Conservation (phyloP, 2,329 filamentous ascomycete species). For the Xylaria sp. region DNA sequence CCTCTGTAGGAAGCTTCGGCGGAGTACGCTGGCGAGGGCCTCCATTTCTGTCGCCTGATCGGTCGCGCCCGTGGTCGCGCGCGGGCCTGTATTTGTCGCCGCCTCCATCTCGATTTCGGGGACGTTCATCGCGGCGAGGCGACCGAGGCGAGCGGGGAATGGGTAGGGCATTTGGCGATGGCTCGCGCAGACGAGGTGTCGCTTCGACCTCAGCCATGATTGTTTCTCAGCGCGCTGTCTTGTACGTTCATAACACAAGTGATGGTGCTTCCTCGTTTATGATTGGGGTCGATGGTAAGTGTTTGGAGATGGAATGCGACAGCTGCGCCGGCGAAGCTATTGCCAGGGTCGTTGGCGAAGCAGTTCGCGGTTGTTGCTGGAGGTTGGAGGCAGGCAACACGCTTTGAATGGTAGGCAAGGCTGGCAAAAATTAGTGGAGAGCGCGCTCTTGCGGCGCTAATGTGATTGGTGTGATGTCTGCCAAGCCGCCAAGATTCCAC, state of each 20-base stretch:
- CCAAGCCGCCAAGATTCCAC: constrained; percentile 1
- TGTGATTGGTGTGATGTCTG: constrained; percentile 8
- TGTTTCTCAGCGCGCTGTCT: constrained; percentile 15
- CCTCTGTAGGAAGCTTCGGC: constrained; percentile 66
- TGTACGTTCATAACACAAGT: constrained; percentile 12
- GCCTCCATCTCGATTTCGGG: constrained; percentile 46
- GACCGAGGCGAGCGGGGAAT: constrained; percentile 48
- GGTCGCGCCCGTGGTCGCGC: constrained; percentile 42
- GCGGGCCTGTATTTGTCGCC: constrained; percentile 62
- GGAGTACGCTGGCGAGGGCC: constrained; percentile 43
- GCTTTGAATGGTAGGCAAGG: constrained; percentile 25
- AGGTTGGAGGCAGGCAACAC: constrained; percentile 10
- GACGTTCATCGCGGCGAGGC: constrained; percentile 48
- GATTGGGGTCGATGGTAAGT: background rate
- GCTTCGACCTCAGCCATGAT: constrained; percentile 59
- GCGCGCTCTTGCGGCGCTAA: background rate
- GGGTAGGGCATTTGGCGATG: constrained; percentile 43
- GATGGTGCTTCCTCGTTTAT: background rate
- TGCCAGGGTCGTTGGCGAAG: constrained; percentile 14
- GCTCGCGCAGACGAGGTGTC: constrained; percentile 48
- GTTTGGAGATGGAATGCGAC: background rate
- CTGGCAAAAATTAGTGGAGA: constrained; percentile 31
- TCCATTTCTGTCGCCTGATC: constrained; percentile 29
- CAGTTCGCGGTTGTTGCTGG: constrained; percentile 17
- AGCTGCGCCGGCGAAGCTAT: background rate